Percentiles rank a stretch among this genome's conserved stretches.
Evolutionary conservation across 2,329 filamentous ascomycete genomes (phyloP).

Genomic region (Teratosphaeria gauchensis): DNA sequence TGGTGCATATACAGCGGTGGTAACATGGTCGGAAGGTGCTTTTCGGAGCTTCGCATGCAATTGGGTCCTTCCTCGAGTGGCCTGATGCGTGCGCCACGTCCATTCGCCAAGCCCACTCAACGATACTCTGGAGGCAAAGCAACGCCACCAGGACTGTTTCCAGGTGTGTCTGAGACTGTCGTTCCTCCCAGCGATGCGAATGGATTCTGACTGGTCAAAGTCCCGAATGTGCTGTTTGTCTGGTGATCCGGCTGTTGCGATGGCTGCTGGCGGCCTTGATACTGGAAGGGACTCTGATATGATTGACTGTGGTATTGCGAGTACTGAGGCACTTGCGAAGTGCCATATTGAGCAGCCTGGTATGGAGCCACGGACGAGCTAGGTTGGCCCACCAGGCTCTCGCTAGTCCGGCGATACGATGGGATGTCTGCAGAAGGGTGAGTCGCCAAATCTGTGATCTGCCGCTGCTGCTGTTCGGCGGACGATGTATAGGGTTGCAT

Average conservation of each 20-base stretch:
- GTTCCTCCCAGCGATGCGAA: slow-evolving; percentile 5
- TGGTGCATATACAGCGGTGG: neutral
- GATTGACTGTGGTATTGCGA: slow-evolving; percentile 1
- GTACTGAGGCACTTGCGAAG: slow-evolving; percentile 13
- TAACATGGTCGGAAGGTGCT: neutral
- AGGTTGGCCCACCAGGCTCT: slow-evolving; percentile 14
- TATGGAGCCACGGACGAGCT: slow-evolving; percentile 18
- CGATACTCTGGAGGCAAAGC: slow-evolving; percentile 12
- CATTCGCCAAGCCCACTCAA: neutral
- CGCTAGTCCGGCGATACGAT: slow-evolving; percentile 12
- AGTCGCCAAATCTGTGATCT: slow-evolving; percentile 1
- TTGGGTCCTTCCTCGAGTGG: neutral
- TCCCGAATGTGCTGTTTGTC: slow-evolving; percentile 1
- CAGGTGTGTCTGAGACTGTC: slow-evolving; percentile 6
- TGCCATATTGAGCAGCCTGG: slow-evolving; percentile 10
- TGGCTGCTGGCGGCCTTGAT: slow-evolving; percentile 1
- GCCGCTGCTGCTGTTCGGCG: slow-evolving; percentile 3
- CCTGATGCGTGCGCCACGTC: neutral
- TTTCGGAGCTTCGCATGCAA: neutral
- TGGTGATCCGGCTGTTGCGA: slow-evolving; percentile 1
- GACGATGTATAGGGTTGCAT: slow-evolving; percentile 8
- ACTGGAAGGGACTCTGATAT: slow-evolving; percentile 1
- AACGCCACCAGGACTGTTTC: slow-evolving; percentile 12
- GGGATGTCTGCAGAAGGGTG: slow-evolving; percentile 6
- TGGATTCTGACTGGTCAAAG: slow-evolving; percentile 5